These are phyloP conservation scores for Wickerhamiella allomyrinae DNA, from an alignment of 805 yeast genomes.

Conservation along the genomic window DNA sequence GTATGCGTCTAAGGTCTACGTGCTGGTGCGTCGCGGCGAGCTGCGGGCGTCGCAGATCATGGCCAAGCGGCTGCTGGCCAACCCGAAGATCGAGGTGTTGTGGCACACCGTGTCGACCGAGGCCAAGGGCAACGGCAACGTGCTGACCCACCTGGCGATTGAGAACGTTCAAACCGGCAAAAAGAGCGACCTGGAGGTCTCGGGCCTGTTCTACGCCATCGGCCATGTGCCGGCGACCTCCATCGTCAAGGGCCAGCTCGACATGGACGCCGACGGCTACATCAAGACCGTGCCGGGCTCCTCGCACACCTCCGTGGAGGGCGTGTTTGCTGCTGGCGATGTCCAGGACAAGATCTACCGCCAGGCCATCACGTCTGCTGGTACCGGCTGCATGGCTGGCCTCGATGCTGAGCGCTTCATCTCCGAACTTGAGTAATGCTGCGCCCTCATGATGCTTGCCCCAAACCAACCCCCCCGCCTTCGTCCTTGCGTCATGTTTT, in stretches of 20 bases:
- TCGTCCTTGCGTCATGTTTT: too few relatives aligned
- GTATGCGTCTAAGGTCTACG: conserved; percentile 89
- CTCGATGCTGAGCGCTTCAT: conserved; percentile 80
- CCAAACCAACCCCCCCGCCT: too few relatives aligned
- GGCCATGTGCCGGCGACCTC: conserved; percentile 94
- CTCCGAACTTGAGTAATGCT: conserved; percentile 39
- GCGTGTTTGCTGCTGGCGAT: conserved; percentile 97
- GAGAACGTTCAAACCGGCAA: conserved; percentile 61
- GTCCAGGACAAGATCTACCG: conserved; percentile 94
- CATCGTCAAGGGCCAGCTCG: conserved; percentile 62
- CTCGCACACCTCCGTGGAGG: conserved; percentile 68
- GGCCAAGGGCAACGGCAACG: conserved; percentile 89
- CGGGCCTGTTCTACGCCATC: conserved; percentile 92
- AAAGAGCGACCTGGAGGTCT: conserved; percentile 55
- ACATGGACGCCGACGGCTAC: conserved; percentile 80
- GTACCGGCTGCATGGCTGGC: conserved; percentile 99
- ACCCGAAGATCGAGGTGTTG: conserved; percentile 81
- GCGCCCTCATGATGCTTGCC: too few relatives aligned
- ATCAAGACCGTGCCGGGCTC: conserved; percentile 83
- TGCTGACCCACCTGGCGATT: conserved; percentile 49
- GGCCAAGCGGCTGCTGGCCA: conserved; percentile 80
- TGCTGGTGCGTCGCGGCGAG: conserved; percentile 86
- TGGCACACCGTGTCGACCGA: conserved; percentile 75
- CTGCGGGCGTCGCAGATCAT: conserved; percentile 91
- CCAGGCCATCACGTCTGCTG: conserved; percentile 99